Conservation (phyloP, 169 alveolate genomes). For the Cyclospora cayetanensis region DNA sequence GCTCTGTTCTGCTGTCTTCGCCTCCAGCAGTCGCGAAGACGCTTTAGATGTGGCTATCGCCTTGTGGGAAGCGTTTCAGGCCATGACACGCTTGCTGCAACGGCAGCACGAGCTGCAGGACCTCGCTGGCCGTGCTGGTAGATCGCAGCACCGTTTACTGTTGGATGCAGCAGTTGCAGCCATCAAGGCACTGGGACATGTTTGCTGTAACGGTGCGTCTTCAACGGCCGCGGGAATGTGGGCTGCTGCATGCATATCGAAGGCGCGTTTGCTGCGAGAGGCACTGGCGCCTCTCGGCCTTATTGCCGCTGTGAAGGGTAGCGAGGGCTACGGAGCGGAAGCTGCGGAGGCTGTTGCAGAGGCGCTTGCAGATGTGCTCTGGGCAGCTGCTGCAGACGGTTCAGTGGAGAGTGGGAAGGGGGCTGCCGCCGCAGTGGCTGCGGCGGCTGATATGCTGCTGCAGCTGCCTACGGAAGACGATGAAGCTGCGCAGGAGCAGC, state of each 20-base stretch:
- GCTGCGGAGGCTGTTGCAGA: conserved; percentile 10
- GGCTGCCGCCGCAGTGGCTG: conserved; percentile 3
- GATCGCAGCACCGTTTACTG: background rate
- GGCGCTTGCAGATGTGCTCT: background rate
- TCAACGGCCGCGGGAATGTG: background rate
- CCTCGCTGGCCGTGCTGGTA: background rate
- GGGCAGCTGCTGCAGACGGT: background rate
- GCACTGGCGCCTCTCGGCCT: background rate
- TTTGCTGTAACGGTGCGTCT: conserved; percentile 15
- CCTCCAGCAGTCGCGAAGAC: background rate
- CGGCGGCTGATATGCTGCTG: conserved; percentile 30
- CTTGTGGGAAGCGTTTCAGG: conserved; percentile 15
- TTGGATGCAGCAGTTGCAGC: conserved; percentile 22
- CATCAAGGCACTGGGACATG: conserved; percentile 4
- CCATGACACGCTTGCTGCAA: conserved; percentile 18
- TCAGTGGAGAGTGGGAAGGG: background rate
- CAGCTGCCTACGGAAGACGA: background rate
- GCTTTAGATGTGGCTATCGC: background rate
- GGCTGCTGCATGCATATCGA: background rate
- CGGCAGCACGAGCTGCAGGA: background rate
- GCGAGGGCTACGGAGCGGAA: background rate
- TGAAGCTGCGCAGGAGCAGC: background rate
- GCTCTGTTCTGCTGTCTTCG: background rate
- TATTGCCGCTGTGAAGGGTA: conserved; percentile 4
- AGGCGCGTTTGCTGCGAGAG: conserved; percentile 6